phyloP scores from a whole-genome alignment of 2,329 filamentous ascomycete species.

The Hypocrella siamensis region DNA sequence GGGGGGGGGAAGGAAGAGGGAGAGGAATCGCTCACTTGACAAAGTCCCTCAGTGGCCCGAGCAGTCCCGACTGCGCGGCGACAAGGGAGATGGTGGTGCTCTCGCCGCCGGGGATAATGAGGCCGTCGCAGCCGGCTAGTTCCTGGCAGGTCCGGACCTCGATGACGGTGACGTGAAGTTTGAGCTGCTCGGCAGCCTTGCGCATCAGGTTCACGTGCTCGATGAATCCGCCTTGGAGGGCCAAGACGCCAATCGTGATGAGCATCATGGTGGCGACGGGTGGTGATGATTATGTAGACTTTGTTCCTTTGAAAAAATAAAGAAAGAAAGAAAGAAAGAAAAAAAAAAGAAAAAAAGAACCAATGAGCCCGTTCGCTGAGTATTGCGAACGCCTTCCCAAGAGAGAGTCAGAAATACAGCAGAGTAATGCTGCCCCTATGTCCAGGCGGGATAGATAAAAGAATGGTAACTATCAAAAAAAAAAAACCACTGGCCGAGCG shows the following conservation, averaged over 20 bases:
- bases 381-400: too few species aligned
- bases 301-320: background rate
- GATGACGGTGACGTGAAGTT: slow-evolving; percentile 41
- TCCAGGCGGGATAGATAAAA: too few species aligned
- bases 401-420: too few species aligned
- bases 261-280: slow-evolving; percentile 11
- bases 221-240: slow-evolving; percentile 83
- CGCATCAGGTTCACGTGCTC: slow-evolving; percentile 72
- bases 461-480: too few species aligned
- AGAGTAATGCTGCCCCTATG: too few species aligned
- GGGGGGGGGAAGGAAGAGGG: background rate
- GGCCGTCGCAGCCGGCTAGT: slow-evolving; percentile 58
- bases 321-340: background rate
- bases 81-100: slow-evolving; percentile 88
- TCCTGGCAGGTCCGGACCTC: slow-evolving; percentile 67
- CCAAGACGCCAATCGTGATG: slow-evolving; percentile 45
- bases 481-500: too few species aligned
- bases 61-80: slow-evolving; percentile 61
- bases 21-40: slow-evolving; percentile 58
- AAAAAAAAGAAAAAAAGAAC: slow-evolving; percentile 1
- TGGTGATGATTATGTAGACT: background rate
- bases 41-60: slow-evolving; percentile 76
- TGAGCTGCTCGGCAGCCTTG: slow-evolving; percentile 43
- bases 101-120: slow-evolving; percentile 88
- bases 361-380: too few species aligned